A percentile compares a stretch with the other conserved stretches of the same genome.
Evolutionary conservation across 192 early-diverging fungal species (phyloP).

Genomic region (Coemansia sp.): DNA sequence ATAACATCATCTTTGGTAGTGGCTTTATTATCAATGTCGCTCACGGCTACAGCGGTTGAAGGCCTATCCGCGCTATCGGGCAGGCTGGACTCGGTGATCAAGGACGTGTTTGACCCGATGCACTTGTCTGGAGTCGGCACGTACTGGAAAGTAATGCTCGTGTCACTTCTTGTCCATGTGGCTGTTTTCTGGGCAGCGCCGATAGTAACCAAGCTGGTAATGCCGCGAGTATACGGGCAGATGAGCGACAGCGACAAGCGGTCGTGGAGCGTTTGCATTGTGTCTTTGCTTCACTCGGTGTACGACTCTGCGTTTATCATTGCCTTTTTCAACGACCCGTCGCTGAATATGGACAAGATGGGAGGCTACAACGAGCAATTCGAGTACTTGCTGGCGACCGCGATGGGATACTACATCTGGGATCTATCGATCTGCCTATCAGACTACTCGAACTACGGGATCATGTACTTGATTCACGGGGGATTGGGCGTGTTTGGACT

Average conservation of each 20-base stretch:
- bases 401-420: conserved; percentile 46
- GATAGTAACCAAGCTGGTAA: background rate
- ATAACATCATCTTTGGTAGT: background rate
- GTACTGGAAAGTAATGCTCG: conserved; percentile 26
- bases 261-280: conserved; percentile 15
- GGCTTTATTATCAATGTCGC: background rate
- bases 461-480: conserved; percentile 42
- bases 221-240: conserved; percentile 20
- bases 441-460: conserved; percentile 28
- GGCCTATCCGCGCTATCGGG: background rate
- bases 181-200: conserved; percentile 4
- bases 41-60: background rate
- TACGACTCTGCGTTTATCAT: conserved; percentile 29
- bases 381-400: conserved; percentile 28
- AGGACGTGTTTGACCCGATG: conserved; percentile 37
- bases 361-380: conserved; percentile 25
- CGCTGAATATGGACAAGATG: conserved; percentile 31
- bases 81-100: conserved; percentile 9
- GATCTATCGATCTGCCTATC: conserved; percentile 29
- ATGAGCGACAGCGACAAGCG: conserved; percentile 17
- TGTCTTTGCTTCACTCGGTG: conserved; percentile 14
- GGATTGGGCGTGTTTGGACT: conserved; percentile 34
- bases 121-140: conserved; percentile 24
- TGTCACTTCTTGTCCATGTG: conserved; percentile 12
- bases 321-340: conserved; percentile 12